Conservation (phyloP, 768 basidiomycete genomes). For the Lenzites betulinus region DNA sequence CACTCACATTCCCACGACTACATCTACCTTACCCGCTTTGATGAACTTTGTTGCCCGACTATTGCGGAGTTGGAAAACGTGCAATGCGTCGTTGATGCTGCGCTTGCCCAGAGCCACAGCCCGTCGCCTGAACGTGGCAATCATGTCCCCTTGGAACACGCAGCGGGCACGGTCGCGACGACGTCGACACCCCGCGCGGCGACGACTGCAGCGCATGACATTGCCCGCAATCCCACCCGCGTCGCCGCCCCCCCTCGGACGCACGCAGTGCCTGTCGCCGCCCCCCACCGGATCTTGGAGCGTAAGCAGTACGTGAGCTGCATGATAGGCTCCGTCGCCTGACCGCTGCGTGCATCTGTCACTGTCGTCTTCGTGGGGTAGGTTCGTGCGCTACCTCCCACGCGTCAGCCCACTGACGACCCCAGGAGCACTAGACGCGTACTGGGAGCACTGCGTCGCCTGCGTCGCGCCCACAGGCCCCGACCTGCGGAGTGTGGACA, state of each 20-base stretch:
- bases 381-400: conserved; percentile 1
- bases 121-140: not conserved
- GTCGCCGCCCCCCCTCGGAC: not conserved
- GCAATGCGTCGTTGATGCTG: conserved; percentile 1
- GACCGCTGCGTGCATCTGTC: conserved; percentile 1
- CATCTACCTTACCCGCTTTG: not conserved
- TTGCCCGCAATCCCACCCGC: not conserved
- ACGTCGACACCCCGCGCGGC: not conserved
- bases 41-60: not conserved
- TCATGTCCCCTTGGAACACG: not conserved
- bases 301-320: conserved; percentile 5
- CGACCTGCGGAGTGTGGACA: not conserved
- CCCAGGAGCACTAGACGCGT: not conserved
- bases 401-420: not conserved
- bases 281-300: conserved; percentile 9
- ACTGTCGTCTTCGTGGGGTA: conserved; percentile 9
- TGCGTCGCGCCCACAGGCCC: not conserved
- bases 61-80: conserved; percentile 1
- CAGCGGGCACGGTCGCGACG: conserved; percentile 2
- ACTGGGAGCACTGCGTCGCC: not conserved
- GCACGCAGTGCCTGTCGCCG: not conserved
- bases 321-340: conserved; percentile 13
- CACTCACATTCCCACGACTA: conserved; percentile 15
- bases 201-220: not conserved
- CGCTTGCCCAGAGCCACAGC: not conserved